Evolutionary conservation across 805 yeast genomes (phyloP).

Genomic region (Teunomyces barrocoloradensis): DNA sequence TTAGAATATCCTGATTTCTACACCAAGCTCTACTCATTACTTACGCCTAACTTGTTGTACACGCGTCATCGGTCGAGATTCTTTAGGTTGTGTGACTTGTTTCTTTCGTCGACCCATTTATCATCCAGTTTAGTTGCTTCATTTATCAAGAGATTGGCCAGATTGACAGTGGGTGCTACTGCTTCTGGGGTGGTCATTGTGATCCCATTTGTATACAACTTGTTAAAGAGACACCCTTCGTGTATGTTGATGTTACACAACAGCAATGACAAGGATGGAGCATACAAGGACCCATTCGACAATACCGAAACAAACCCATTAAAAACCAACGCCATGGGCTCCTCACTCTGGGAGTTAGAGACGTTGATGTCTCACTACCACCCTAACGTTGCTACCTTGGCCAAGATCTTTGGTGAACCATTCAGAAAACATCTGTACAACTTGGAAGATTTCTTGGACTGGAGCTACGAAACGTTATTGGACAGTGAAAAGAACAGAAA

Average conservation of each 20-base stretch:
- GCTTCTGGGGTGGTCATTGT: constrained; percentile 86
- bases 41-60: constrained; percentile 73
- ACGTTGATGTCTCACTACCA: constrained; percentile 82
- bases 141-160: constrained; percentile 77
- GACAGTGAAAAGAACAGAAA: constrained; percentile 63
- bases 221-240: constrained; percentile 86
- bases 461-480: constrained; percentile 70
- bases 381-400: constrained; percentile 91
- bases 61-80: constrained; percentile 83
- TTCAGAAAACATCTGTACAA: constrained; percentile 83
- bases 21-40: constrained; percentile 72
- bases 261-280: constrained; percentile 18
- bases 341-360: constrained; percentile 91
- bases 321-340: constrained; percentile 71
- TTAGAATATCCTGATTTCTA: constrained; percentile 92
- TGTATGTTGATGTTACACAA: constrained; percentile 87
- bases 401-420: constrained; percentile 85
- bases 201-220: constrained; percentile 88
- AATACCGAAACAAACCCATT: constrained; percentile 68
- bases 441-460: constrained; percentile 92
- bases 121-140: constrained; percentile 84
- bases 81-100: constrained; percentile 80
- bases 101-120: constrained; percentile 82
- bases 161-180: constrained; percentile 72
- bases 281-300: constrained; percentile 64